Percentiles rank a stretch among this genome's conserved stretches.
Conservation (phyloP, 192 early-diverging fungal genomes). For the Linnemannia schmuckeri region DNA sequence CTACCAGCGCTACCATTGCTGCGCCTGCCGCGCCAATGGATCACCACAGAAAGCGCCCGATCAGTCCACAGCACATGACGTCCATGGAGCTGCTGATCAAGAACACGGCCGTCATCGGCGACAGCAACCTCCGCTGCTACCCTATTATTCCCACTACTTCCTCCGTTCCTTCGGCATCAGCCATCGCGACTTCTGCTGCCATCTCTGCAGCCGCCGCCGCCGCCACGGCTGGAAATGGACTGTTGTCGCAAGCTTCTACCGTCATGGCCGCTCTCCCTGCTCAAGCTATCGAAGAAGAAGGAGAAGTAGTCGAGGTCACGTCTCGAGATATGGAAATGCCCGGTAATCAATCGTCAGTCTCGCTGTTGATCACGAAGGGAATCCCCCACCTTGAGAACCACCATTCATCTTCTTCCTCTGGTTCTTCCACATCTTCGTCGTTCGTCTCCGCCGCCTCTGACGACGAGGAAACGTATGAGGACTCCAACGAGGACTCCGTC, state of each 20-base stretch:
- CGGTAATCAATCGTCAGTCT: neutral
- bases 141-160: neutral
- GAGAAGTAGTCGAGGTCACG: neutral
- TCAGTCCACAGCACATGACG: slow-evolving; percentile 39
- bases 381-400: neutral
- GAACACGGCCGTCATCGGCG: slow-evolving; percentile 38
- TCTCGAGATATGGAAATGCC: neutral
- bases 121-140: slow-evolving; percentile 53
- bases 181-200: neutral
- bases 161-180: neutral
- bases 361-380: neutral
- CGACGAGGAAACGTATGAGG: neutral
- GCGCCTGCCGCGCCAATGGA: neutral
- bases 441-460: neutral
- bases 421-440: neutral
- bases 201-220: neutral
- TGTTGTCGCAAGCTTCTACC: neutral
- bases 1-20: neutral
- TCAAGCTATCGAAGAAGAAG: neutral
- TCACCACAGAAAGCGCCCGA: neutral
- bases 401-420: neutral
- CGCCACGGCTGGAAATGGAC: neutral
- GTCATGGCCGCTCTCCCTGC: neutral
- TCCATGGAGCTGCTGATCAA: slow-evolving; percentile 52
- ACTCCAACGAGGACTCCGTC: neutral